Percentiles rank a stretch among this genome's conserved stretches.
These are phyloP conservation scores for Cornus kousa DNA, from an alignment of 148 eudicot genomes.

Conservation along the genomic window DNA sequence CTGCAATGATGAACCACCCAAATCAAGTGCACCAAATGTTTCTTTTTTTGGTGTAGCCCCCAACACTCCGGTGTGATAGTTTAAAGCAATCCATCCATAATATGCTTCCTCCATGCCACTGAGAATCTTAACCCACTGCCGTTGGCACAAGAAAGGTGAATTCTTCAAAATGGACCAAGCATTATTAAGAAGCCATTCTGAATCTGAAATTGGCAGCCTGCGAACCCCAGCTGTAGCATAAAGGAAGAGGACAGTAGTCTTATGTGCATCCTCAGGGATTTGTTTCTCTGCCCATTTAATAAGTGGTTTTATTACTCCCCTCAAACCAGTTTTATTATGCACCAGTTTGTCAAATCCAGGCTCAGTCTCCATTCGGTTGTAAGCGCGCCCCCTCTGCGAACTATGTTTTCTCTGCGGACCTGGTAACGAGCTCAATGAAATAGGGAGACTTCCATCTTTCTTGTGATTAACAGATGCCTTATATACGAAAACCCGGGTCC, in stretches of 20 bases:
- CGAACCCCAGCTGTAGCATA: conserved; percentile 99
- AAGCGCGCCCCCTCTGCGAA: conserved; percentile 79
- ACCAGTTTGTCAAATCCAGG: conserved; percentile 97
- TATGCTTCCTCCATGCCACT: conserved; percentile 96
- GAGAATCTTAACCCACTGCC: conserved; percentile 88
- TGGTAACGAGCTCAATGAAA: conserved; percentile 69
- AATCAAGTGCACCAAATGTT: conserved; percentile 94
- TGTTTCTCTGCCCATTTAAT: conserved; percentile 89
- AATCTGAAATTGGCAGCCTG: conserved; percentile 75
- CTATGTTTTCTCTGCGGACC: conserved; percentile 47
- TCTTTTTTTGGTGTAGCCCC: conserved; percentile 67
- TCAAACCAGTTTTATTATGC: conserved; percentile 69
- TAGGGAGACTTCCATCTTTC: conserved; percentile 65
- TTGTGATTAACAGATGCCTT: conserved; percentile 61
- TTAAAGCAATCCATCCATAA: conserved; percentile 98
- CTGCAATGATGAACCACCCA: conserved; percentile 97
- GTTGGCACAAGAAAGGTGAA: conserved; percentile 70
- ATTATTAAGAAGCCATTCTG: conserved; percentile 87
- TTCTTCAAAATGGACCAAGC: conserved; percentile 65
- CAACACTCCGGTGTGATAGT: conserved; percentile 65
- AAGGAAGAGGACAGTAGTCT: conserved; percentile 74
- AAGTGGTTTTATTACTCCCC: conserved; percentile 73
- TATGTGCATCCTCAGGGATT: conserved; percentile 77
- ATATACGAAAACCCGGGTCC: conserved; percentile 87
- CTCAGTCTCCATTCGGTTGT: conserved; percentile 95